Evolutionary conservation across 495 filamentous ascomycete species (phyloP).

Genomic region (Penicillium egyptiacum): DNA sequence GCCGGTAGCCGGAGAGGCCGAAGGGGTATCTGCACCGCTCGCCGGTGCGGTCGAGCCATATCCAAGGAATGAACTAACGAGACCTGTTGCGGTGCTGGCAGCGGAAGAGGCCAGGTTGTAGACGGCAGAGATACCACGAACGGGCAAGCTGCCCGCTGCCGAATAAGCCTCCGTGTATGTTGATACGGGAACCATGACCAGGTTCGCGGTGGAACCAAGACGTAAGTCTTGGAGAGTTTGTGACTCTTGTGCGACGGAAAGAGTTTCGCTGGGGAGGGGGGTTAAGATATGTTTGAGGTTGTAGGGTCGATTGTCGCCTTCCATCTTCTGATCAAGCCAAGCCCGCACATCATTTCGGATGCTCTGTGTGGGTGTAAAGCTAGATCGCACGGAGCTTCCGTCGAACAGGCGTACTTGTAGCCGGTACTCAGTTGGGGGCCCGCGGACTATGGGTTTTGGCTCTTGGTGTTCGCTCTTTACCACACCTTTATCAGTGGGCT

Average conservation of each 20-base stretch:
- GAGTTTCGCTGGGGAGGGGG: constrained; percentile 69
- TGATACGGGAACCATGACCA: constrained; percentile 74
- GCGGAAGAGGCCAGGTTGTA: constrained; percentile 47
- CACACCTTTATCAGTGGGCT: constrained; percentile 18
- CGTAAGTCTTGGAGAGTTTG: constrained; percentile 63
- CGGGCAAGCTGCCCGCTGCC: constrained; percentile 40
- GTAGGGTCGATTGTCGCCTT: constrained; percentile 60
- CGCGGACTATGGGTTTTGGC: constrained; percentile 15
- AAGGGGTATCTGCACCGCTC: constrained; percentile 9
- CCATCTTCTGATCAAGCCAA: constrained; percentile 67
- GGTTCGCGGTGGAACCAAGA: constrained; percentile 72
- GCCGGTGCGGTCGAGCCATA: constrained; percentile 36
- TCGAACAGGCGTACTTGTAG: constrained; percentile 85
- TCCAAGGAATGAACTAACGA: constrained; percentile 59
- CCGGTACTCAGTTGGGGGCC: constrained; percentile 47
- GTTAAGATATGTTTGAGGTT: constrained; percentile 82
- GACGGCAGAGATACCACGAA: constrained; percentile 41
- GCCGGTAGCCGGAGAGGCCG: constrained; percentile 17
- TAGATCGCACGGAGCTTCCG: constrained; percentile 71
- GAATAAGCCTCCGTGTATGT: constrained; percentile 63
- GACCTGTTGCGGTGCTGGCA: constrained; percentile 45
- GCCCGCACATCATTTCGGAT: constrained; percentile 67
- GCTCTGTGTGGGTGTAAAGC: constrained; percentile 63
- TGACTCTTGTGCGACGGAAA: constrained; percentile 73
- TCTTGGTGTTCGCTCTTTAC: constrained; percentile 15